Conservation (phyloP, 2,329 filamentous ascomycete genomes). For the Stagonosporopsis tanaceti region DNA sequence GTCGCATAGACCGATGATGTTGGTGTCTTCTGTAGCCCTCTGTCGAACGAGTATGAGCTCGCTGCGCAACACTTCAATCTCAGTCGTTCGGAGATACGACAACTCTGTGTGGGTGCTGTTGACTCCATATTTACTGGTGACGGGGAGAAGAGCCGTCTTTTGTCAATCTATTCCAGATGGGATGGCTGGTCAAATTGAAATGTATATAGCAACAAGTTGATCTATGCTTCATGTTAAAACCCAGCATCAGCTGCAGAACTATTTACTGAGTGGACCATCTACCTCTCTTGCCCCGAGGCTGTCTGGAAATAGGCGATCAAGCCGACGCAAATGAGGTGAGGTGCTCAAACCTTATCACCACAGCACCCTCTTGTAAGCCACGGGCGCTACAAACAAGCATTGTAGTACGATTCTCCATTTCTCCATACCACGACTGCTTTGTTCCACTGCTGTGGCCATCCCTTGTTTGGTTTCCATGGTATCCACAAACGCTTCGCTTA, state of each 20-base stretch:
- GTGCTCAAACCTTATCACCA: background rate
- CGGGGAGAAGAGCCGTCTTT: slow-evolving; percentile 66
- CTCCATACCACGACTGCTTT: too few relatives aligned
- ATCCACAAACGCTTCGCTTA: background rate
- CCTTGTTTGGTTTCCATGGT: too few relatives aligned
- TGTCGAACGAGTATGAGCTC: slow-evolving; percentile 80
- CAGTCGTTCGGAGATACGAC: slow-evolving; percentile 55
- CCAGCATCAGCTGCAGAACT: too few relatives aligned
- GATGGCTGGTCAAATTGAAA: slow-evolving; percentile 22
- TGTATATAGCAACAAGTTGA: background rate
- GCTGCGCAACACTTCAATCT: slow-evolving; percentile 75
- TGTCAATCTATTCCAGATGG: slow-evolving; percentile 33
- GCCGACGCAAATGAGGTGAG: background rate
- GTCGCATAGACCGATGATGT: slow-evolving; percentile 77
- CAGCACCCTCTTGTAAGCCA: background rate
- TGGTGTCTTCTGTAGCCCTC: slow-evolving; percentile 77
- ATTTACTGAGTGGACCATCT: too few relatives aligned
- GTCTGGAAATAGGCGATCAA: too few relatives aligned
- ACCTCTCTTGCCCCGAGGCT: too few relatives aligned
- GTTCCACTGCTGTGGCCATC: too few relatives aligned
- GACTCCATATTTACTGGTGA: slow-evolving; percentile 72
- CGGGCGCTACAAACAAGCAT: background rate
- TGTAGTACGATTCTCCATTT: background rate
- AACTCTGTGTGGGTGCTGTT: slow-evolving; percentile 67
- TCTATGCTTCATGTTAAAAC: background rate